Evolutionary conservation across 306 rosid genomes (phyloP).

Genomic region (Oxytropis ochrocephala): DNA sequence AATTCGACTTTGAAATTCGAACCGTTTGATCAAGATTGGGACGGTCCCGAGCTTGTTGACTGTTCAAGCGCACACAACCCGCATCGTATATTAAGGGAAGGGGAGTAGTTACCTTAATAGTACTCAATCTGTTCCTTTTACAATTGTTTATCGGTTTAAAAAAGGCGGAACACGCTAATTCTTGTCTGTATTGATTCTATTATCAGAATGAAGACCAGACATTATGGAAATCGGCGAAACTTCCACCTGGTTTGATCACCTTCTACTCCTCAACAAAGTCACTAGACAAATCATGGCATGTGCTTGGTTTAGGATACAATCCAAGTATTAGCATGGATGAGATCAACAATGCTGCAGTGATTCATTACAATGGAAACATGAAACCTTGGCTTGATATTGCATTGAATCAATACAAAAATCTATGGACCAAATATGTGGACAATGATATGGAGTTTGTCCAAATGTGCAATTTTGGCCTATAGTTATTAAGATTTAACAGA

Average conservation of each 20-base stretch:
- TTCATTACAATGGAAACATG: conserved; percentile 97
- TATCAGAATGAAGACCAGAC: conserved; percentile 68
- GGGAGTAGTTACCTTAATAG: not conserved
- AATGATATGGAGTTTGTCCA: conserved; percentile 96
- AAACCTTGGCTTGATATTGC: conserved; percentile 99
- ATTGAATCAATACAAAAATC: conserved; percentile 88
- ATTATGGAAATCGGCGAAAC: conserved; percentile 66
- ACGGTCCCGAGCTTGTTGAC: no score
- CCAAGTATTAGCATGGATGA: conserved; percentile 97
- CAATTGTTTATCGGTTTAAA: not conserved
- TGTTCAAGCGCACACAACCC: no score
- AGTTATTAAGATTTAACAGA: conserved; percentile 33
- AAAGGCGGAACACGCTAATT: not conserved
- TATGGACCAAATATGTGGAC: conserved; percentile 94
- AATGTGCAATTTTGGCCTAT: conserved; percentile 98
- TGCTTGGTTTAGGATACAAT: conserved; percentile 95
- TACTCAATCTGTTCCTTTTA: conserved; percentile 14
- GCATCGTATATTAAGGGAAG: no score
- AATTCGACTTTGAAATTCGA: no score
- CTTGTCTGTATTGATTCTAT: conserved; percentile 22
- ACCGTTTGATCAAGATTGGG: no score
- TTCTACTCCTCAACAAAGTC: conserved; percentile 87
- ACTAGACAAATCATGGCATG: conserved; percentile 97
- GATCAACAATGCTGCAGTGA: conserved; percentile 90
- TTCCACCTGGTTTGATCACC: conserved; percentile 81